phyloP scores from a whole-genome alignment of 495 filamentous ascomycete genomes.

The Daldinia grandis region DNA sequence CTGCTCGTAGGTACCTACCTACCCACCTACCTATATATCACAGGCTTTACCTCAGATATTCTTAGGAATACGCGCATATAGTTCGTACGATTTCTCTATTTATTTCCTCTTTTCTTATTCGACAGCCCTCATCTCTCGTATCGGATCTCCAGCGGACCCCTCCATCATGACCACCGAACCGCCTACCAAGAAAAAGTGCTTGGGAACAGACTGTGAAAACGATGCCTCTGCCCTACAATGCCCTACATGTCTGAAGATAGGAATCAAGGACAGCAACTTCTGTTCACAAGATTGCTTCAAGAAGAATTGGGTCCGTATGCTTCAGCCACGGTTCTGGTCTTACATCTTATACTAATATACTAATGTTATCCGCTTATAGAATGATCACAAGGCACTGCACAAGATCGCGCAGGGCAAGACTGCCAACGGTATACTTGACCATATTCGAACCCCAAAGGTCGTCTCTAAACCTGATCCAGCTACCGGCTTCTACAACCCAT shows the following conservation, averaged over 20 bases:
- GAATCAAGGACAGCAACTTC: conserved; percentile 88
- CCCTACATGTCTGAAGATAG: conserved; percentile 90
- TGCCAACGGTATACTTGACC: conserved; percentile 77
- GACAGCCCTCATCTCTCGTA: not conserved
- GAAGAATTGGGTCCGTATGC: conserved; percentile 85
- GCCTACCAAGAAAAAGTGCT: conserved; percentile 72
- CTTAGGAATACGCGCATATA: not conserved
- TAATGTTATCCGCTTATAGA: conserved; percentile 56
- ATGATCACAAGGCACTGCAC: conserved; percentile 85
- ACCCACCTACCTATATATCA: too few species aligned
- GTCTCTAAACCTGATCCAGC: conserved; percentile 91
- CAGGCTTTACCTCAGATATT: not conserved
- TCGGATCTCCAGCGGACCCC: conserved; percentile 2
- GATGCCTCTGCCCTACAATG: conserved; percentile 87
- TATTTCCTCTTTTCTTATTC: not conserved
- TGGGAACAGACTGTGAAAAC: conserved; percentile 82
- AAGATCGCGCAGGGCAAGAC: conserved; percentile 62
- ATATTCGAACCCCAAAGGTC: conserved; percentile 73
- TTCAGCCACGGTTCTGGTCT: conserved; percentile 1
- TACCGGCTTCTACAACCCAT: conserved; percentile 87
- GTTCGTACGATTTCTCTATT: not conserved
- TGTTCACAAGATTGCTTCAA: conserved; percentile 99
- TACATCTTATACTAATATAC: conserved; percentile 27
- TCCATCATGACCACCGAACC: conserved; percentile 57
- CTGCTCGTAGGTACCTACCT: not conserved